Evolutionary conservation across 257 asterid species (phyloP), one percentile per base, ranked within the genome.

Genomic region (Asclepias syriaca): DNA sequence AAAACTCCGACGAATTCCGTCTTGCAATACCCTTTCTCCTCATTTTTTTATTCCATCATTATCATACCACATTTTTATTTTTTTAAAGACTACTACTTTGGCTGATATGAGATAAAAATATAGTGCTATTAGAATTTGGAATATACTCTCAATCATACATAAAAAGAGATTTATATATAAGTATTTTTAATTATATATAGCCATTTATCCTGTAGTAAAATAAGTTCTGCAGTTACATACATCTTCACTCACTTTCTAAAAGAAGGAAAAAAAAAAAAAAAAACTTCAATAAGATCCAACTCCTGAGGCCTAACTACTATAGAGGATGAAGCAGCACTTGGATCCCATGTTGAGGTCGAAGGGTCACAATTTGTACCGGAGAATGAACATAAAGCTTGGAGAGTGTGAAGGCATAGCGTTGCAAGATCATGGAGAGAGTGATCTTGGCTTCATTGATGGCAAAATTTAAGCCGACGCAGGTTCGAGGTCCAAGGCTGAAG

Each of bases 381-480:
- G 68, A 64, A 18, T 64, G 68, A 64, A 64, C 29, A 21, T 64
- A 64, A 37, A 37, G 46, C 8, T 24, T 29, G 15, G 50, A 64
- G 49, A 64, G 49, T 37, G 68, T 64, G 9, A 64, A 64, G 50
- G 68, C 49, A 37, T 64, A 64, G 50, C 68, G 68, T 19, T 64
- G 50, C 50, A 64, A 34, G 45, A 80, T 72, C 81, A 76, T 80
- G 2, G 81, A 32, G 54, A 76, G 46, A 15, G 78, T 50, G 16
- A 76, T 72, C 69, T 76, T 80, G 9, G 78, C 66, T 69, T 72
- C 76, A 0, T 13, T 56, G 1, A 55, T 40, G 5, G 81, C 70
- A 70, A 80, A 73, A 46, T 77, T 77, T 32, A 53, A 29, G 22
- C 81, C 84, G 29, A 77, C 72, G 39, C 79, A 77, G 9, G 70